Base-by-base conservation (phyloP, 2,329 filamentous ascomycete genomes). In the Cytospora paraplurivora region DNA sequence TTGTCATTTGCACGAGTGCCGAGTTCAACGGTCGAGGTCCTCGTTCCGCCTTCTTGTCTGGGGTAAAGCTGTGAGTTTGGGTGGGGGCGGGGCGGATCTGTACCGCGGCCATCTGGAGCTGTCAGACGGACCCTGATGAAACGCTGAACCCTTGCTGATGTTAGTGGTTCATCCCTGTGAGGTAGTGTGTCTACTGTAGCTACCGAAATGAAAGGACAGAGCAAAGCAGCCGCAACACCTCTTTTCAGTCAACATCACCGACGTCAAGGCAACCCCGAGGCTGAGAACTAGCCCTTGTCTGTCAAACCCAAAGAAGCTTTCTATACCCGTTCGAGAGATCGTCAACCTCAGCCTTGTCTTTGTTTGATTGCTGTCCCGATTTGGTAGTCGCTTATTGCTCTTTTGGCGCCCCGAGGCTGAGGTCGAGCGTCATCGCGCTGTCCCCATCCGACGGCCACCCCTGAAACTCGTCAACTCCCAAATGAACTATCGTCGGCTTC, bases 121-220 rank as follows among this genome's bases (percentile, higher is more conserved):
- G 64, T 66, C 64, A 66, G 62, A 53, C 19, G 11, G 53, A 44
- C 49, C 19, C 41, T 54, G 59, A 63, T 63, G 64, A 63, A 62
- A 62, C 64, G 62, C 61, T 66, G 60, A 17, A 35, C 49, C 59
- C 51, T 53, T 63, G 61, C 61, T 63, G 32, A 50, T 54, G 27
- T 27, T 27, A 27, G 27, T 27, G 27, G 27, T 55, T 33, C 21
- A 47, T 53, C 37, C 35, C 51, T 34, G 54, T 7, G 4, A 47
- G 44, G 27, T 27, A 27, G 27, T 27, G 27, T 27, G 4, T 27
- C 27, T 54, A 49, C 12, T n/a, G 21, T 34, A 15, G 27, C 32
- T 37, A 38, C 61, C 60, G 57, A 60, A 41, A 63, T 63, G 56
- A 62, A 56, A 58, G 58, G 54, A 32, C 53, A 32, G 38, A 47